Evolutionary conservation across 2,329 filamentous ascomycete genomes (phyloP).

Genomic region (Leptoxyphium fumago): DNA sequence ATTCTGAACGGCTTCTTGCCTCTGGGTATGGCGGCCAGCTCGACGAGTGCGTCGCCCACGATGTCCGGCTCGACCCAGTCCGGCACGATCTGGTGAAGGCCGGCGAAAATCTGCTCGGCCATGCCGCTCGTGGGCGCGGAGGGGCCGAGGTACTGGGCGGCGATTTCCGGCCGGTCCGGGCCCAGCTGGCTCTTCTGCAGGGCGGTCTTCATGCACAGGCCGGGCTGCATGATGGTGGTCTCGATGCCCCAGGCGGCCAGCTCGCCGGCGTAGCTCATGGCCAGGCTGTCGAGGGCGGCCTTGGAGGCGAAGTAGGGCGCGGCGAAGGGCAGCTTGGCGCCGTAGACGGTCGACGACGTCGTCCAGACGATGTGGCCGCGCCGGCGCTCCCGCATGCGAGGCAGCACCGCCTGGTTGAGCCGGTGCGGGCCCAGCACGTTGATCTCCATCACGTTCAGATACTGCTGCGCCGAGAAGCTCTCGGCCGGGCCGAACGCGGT

Average conservation of each 20-base stretch:
- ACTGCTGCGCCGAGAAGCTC: conserved; percentile 3
- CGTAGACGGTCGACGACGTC: conserved; percentile 3
- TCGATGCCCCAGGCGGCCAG: conserved; percentile 5
- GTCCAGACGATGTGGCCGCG: conserved; percentile 5
- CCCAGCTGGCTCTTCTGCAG: conserved; percentile 2
- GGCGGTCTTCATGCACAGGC: conserved; percentile 5
- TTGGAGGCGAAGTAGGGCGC: conserved; percentile 5
- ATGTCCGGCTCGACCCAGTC: conserved; percentile 4
- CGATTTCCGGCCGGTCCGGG: conserved; percentile 1
- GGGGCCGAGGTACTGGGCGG: conserved; percentile 2
- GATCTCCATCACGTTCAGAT: conserved; percentile 3
- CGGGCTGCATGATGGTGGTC: conserved; percentile 4
- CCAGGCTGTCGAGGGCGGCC: conserved; percentile 4
- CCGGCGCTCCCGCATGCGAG: conserved; percentile 4
- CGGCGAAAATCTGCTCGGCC: conserved; percentile 3
- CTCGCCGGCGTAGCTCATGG: conserved; percentile 3
- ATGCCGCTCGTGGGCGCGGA: conserved; percentile 3
- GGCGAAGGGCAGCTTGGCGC: conserved; percentile 3
- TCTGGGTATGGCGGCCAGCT: conserved; percentile 1
- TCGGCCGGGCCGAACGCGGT: conserved; percentile 4
- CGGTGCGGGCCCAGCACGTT: conserved; percentile 6
- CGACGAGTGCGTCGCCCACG: conserved; percentile 4
- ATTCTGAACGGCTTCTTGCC: conserved; percentile 3
- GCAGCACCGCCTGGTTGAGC: conserved; percentile 4
- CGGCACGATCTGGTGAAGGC: conserved; percentile 2